Percentiles rank a stretch among this genome's conserved stretches.
Evolutionary conservation across 495 filamentous ascomycete species (phyloP).

Genomic region (Neurospora sp.): DNA sequence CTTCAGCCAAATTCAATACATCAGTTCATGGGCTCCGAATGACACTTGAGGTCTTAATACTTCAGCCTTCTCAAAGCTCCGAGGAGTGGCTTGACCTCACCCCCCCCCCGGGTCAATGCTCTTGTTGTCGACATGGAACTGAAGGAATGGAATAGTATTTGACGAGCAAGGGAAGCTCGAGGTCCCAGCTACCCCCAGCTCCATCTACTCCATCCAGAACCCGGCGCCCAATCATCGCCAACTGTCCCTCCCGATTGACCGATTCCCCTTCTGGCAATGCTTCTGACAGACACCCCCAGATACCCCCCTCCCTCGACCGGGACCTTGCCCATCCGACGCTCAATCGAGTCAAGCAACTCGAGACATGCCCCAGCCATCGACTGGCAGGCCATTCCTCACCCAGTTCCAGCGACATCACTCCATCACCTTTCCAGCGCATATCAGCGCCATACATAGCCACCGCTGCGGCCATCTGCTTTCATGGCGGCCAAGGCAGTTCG

Average conservation of each 20-base stretch:
- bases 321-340: slow-evolving; percentile 10
- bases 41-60: background rate
- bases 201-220: slow-evolving; percentile 1
- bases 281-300: slow-evolving; percentile 8
- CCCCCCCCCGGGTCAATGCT: background rate
- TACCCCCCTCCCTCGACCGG: slow-evolving; percentile 7
- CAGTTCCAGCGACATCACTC: background rate
- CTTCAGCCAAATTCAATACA: background rate
- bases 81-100: background rate
- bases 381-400: background rate
- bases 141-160: background rate
- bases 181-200: slow-evolving; percentile 11
- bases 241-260: background rate
- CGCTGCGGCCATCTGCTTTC: background rate
- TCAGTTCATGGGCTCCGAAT: background rate
- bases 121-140: background rate
- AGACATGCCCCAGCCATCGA: background rate
- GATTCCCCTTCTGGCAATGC: background rate
- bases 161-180: slow-evolving; percentile 9
- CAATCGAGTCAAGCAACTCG: slow-evolving; percentile 18
- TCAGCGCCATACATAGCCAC: background rate
- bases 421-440: background rate
- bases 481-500: background rate
- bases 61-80: background rate
- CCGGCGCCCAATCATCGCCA: slow-evolving; percentile 13